Evolutionary conservation across 208 protist species (phyloP).

Genomic region (Blechomonas ayalai): DNA sequence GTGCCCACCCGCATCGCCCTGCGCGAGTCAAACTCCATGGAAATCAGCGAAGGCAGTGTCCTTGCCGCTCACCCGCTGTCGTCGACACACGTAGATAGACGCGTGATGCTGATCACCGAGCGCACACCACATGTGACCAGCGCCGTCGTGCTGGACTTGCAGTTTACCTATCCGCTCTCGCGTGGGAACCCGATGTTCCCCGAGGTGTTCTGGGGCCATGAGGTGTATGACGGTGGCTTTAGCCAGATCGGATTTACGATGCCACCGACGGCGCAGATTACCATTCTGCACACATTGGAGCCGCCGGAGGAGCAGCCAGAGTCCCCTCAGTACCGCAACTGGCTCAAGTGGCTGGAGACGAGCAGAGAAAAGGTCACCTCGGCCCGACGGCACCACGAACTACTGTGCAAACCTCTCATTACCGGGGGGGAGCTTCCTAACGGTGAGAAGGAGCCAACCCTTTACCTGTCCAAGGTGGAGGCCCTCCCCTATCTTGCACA

Average conservation of each 20-base stretch:
- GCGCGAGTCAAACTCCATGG: slow-evolving; percentile 19
- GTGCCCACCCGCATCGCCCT: slow-evolving; percentile 44
- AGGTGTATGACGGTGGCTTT: slow-evolving; percentile 78
- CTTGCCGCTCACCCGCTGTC: slow-evolving; percentile 79
- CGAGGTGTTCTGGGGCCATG: slow-evolving; percentile 87
- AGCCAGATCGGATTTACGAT: slow-evolving; percentile 83
- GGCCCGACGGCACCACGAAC: slow-evolving; percentile 21
- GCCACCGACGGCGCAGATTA: slow-evolving; percentile 76
- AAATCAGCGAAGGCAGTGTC: slow-evolving; percentile 56
- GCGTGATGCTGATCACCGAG: slow-evolving; percentile 78
- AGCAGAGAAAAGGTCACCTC: neutral
- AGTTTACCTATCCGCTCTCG: slow-evolving; percentile 70
- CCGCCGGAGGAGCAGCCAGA: slow-evolving; percentile 17
- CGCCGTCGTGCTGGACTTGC: slow-evolving; percentile 72
- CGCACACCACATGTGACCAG: slow-evolving; percentile 44
- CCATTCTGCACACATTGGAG: slow-evolving; percentile 71
- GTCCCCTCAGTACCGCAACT: too few species aligned
- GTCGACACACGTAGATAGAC: slow-evolving; percentile 68
- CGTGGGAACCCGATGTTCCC: slow-evolving; percentile 83
- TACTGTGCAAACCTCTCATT: slow-evolving; percentile 63
- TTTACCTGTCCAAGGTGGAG: slow-evolving; percentile 76
- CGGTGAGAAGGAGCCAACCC: slow-evolving; percentile 55
- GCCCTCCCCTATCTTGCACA: slow-evolving; percentile 70
- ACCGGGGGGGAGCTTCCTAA: slow-evolving; percentile 30
- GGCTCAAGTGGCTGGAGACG: slow-evolving; percentile 54